Evolutionary conservation across 306 rosid genomes (phyloP), one percentile per base, ranked within the genome.

Genomic region (Pachyrhizus erosus): DNA sequence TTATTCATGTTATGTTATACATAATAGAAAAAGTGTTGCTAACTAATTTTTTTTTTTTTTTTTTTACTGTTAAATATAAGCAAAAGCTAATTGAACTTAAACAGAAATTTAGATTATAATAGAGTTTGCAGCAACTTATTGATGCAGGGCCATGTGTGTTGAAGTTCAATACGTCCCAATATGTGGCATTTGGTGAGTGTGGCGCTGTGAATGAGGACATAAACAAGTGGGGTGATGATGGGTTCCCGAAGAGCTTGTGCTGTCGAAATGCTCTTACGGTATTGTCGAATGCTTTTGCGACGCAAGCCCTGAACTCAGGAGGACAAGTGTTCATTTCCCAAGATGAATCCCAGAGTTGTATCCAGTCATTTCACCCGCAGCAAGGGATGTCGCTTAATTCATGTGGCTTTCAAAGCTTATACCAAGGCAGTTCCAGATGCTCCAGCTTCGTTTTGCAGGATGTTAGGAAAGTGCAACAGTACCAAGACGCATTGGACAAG

Each of bases 251-350:
- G 10, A 89, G 86, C 2, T 49, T 86, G 0, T 95, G 98, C 86
- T 95, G 98, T 54, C 88, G 92, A 2, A 90, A 91, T 15, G 88
- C 86, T 52, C 88, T 91, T 5, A 73, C 87, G 2, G 39, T 87
- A 13, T 11, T 90, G 4, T 70, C 97, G 7, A 60, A 79, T 9
- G 97, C 93, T 4, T 29, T 93, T 27, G 92, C 94, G 12, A 24
- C 15, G 5, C 73, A 60, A 0, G 84, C 68, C 0, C 51, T 7
- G 1, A 11, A 3, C 40, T 7, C 77, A 0, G 45, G 24, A 1
- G 34, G 17, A 21, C 73, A 37, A 39, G 1, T 91, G 5, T 90
- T 92, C 57, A 7, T 87, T n/a, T 1, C 89, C 20, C 55, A 81
- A 24, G 33, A 48, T 0, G 57, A 84, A 23, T 90, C 87, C 92